Base-by-base conservation (phyloP, 2,329 filamentous ascomycete species). In the Neophaeococcomyces aloes region DNA sequence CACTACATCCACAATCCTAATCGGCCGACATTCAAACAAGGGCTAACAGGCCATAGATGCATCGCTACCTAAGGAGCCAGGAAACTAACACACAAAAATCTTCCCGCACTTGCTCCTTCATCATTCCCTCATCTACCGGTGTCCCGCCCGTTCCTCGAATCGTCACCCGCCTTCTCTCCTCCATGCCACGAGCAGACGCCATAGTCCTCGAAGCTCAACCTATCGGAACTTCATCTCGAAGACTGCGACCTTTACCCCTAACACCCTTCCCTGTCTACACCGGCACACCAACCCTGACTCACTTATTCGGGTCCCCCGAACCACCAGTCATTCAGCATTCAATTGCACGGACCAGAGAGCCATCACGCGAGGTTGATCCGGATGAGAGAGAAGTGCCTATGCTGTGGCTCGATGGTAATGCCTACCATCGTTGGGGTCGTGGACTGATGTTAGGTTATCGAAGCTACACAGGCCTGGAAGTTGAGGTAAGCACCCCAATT, bases 391-490 rank as follows among this genome's bases (percentile, higher is more conserved):
- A 44, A 33, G 23, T 7, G 14, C 41, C 41, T 4, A 29, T 37
- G 11, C 2, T 4, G 14, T 44, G 41, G 41, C 41, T 44, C n/a
- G 34, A 38, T n/a, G 25, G 34, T 14, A 19, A 38, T 23, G 41
- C 41, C n/a, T 44, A 33, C 23, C 14, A 33, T 14, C 21, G 41
- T 7, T 44, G 41, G 41, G 41, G 33, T 2, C 15, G 7, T n/a
- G 41, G 41, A 7, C 21, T 37, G 3, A 44, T 44, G 41, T 33
- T 44, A 4, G 41, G 41, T 3, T 44, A 44, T 29, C 21, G 41
- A 10, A 44, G 41, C 34, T 44, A 44, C 34, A 44, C 41, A 17
- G 41, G 41, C 2, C 23, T 44, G 7, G 34, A 44, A 25, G 19
- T 44, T 2, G 41, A 44, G 17, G 41, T 44, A 30, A 7, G 31